phyloP scores from a whole-genome alignment of 208 protist species.

The Crithidia acanthocephali region DNA sequence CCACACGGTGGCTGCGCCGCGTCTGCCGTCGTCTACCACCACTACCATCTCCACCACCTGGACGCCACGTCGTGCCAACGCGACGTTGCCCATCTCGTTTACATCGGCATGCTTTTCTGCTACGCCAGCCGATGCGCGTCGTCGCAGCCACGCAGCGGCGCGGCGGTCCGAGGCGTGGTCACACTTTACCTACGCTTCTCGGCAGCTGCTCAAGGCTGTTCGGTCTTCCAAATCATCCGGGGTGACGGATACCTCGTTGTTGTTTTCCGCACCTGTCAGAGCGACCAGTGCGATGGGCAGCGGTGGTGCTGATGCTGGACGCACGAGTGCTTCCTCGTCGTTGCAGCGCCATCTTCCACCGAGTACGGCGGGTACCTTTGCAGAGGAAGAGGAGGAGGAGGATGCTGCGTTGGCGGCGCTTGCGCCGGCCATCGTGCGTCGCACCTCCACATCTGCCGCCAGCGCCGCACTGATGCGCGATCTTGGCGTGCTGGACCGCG shows the following conservation, averaged over 20 bases:
- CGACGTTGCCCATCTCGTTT: neutral
- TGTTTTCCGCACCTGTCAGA: neutral
- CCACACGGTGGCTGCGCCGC: neutral
- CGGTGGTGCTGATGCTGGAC: no score
- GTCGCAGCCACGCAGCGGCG: neutral
- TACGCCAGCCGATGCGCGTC: neutral
- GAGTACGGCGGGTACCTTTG: neutral
- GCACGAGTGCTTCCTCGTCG: no score
- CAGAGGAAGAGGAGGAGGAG: constrained; percentile 2
- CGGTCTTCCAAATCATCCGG: neutral
- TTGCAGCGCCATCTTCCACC: no score
- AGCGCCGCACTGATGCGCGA: constrained; percentile 27
- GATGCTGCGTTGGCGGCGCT: constrained; percentile 8
- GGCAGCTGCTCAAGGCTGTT: constrained; percentile 18
- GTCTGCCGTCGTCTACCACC: neutral
- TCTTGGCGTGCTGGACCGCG: constrained; percentile 26
- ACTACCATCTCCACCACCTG: neutral
- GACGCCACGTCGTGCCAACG: neutral
- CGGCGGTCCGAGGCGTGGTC: constrained; percentile 25
- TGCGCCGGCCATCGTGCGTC: constrained; percentile 15
- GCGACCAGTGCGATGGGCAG: no score
- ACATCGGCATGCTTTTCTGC: neutral
- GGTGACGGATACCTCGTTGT: neutral
- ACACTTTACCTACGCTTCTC: constrained; percentile 23
- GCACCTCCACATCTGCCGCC: constrained; percentile 15